Conservation (phyloP, 495 filamentous ascomycete genomes). For the Penicillium egyptiacum region DNA sequence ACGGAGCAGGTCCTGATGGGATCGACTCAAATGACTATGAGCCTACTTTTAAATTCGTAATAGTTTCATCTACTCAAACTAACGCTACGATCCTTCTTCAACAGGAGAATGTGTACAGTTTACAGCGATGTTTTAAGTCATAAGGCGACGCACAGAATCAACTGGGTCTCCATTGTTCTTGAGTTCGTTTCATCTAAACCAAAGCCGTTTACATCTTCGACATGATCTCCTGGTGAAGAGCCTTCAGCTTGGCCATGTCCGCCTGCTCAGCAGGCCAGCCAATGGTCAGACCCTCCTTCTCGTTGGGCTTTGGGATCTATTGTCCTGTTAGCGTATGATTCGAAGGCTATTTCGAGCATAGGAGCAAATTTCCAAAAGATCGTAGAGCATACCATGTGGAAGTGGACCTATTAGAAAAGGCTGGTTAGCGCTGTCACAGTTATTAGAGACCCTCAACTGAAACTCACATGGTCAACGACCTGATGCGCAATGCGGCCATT, state of each 20-base stretch:
- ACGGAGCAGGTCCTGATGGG: neutral
- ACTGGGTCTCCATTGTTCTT: neutral
- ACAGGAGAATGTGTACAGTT: neutral
- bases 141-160: neutral
- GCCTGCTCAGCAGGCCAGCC: slow-evolving; percentile 73
- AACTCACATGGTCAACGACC: slow-evolving; percentile 82
- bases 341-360: neutral
- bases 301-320: slow-evolving; percentile 94
- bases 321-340: slow-evolving; percentile 16
- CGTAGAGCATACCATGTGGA: slow-evolving; percentile 73
- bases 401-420: slow-evolving; percentile 64
- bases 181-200: neutral
- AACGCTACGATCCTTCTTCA: neutral
- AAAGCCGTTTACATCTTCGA: slow-evolving; percentile 68
- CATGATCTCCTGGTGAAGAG: slow-evolving; percentile 78
- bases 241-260: slow-evolving; percentile 84
- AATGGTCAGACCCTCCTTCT: slow-evolving; percentile 75
- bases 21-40: neutral
- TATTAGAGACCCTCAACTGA: neutral
- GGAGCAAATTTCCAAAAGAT: neutral
- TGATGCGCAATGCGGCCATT: slow-evolving; percentile 95
- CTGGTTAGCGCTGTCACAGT: slow-evolving; percentile 1
- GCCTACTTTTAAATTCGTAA: neutral
- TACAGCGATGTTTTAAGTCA: neutral
- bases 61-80: neutral